Percentiles rank a stretch among this genome's conserved stretches.
These are phyloP conservation scores for Pachysandra terminalis DNA, from an alignment of 164 flowering plant species.

Conservation along the genomic window DNA sequence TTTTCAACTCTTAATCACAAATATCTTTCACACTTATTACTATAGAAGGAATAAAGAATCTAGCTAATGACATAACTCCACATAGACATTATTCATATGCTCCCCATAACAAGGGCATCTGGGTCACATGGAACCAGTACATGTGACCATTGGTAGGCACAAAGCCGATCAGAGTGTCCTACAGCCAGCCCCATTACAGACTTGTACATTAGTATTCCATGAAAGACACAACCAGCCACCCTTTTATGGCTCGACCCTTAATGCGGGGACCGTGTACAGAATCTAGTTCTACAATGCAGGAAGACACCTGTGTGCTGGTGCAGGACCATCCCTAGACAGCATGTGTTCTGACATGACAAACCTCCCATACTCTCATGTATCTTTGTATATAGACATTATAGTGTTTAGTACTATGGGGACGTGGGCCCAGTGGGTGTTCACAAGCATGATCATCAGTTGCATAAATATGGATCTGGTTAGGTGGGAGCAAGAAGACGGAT, in stretches of 20 bases:
- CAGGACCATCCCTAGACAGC: neutral
- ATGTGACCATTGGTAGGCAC: conserved; percentile 11
- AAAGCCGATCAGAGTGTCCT: no score
- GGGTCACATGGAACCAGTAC: conserved; percentile 40
- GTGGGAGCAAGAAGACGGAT: neutral
- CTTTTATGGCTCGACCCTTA: conserved; percentile 18
- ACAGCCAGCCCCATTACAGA: neutral
- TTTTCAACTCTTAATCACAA: neutral
- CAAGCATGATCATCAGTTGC: no score
- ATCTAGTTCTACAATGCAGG: no score
- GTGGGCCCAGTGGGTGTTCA: neutral
- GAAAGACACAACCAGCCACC: neutral
- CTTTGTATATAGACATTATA: neutral
- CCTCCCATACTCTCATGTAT: neutral
- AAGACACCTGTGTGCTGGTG: conserved; percentile 9
- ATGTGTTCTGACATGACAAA: neutral
- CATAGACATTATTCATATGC: conserved; percentile 17
- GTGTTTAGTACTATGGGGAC: neutral
- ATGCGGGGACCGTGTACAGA: conserved; percentile 31
- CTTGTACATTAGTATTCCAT: neutral
- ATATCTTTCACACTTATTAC: neutral
- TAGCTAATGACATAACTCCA: neutral
- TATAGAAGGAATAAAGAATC: neutral
- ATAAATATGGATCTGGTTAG: neutral
- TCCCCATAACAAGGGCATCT: conserved; percentile 43